A percentile compares a stretch with the other conserved stretches of the same genome.
Conservation (phyloP, 1,284 basidiomycete species). For the Boletus calvinii region DNA sequence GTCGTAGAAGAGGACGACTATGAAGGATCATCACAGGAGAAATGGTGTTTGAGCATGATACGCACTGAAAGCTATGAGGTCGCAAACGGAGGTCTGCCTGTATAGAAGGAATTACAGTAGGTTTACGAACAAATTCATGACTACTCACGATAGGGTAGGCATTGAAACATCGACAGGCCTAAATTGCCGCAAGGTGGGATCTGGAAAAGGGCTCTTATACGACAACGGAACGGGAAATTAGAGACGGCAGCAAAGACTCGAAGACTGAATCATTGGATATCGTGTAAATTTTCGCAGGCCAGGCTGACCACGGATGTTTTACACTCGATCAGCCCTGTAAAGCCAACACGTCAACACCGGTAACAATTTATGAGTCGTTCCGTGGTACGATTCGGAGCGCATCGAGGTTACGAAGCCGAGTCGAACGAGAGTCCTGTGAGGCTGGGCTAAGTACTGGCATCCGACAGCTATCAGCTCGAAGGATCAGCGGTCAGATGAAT, state of each 20-base stretch:
- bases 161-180: slow-evolving; percentile 1
- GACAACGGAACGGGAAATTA: not conserved
- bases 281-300: too few relatives aligned
- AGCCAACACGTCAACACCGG: too few relatives aligned
- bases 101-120: not conserved
- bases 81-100: slow-evolving; percentile 1
- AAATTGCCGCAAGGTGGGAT: not conserved
- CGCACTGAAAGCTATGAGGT: slow-evolving; percentile 14
- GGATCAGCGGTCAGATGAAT: too few relatives aligned
- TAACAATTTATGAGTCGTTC: too few relatives aligned
- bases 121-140: not conserved
- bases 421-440: too few relatives aligned
- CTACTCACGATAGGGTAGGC: slow-evolving; percentile 8
- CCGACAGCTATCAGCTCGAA: too few relatives aligned
- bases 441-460: too few relatives aligned
- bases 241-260: too few relatives aligned
- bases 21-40: not conserved
- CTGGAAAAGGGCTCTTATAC: not conserved
- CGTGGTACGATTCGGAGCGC: too few relatives aligned
- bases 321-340: too few relatives aligned
- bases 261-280: too few relatives aligned
- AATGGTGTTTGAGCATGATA: not conserved
- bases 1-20: slow-evolving; percentile 45
- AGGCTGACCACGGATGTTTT: not conserved
- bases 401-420: too few relatives aligned